Conservation (phyloP, 1,139 yeast species). For the Pichia sp. region DNA sequence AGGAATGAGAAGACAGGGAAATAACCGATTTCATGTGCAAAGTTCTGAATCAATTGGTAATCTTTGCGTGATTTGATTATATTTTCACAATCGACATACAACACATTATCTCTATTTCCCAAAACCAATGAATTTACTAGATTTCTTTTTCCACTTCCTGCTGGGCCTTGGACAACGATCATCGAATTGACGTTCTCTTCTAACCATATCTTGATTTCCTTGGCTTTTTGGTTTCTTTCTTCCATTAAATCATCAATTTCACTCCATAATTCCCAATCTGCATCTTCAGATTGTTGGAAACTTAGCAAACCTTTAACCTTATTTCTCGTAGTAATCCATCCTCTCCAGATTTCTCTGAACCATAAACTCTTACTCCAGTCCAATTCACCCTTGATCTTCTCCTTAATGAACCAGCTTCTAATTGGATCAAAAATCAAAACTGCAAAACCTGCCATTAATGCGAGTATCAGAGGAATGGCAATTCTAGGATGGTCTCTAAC, state of each 20-base stretch:
- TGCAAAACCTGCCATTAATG: conserved; percentile 68
- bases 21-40: conserved; percentile 80
- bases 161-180: conserved; percentile 85
- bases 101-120: conserved; percentile 50
- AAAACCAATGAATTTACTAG: conserved; percentile 70
- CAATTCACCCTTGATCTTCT: conserved; percentile 58
- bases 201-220: conserved; percentile 73
- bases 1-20: conserved; percentile 94
- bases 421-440: conserved; percentile 90
- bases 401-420: conserved; percentile 72
- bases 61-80: conserved; percentile 73
- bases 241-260: conserved; percentile 52
- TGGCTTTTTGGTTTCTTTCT: conserved; percentile 64
- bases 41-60: conserved; percentile 56
- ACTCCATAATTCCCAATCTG: conserved; percentile 25
- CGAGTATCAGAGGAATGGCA: conserved; percentile 61
- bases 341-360: conserved; percentile 27
- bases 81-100: conserved; percentile 74
- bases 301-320: conserved; percentile 38
- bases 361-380: conserved; percentile 32
- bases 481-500: conserved; percentile 77
- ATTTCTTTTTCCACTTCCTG: conserved; percentile 88
- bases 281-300: conserved; percentile 32
- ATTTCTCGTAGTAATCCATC: conserved; percentile 37
- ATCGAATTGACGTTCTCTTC: conserved; percentile 80